Percentiles rank a stretch among this genome's conserved stretches.
phyloP scores from a whole-genome alignment of 805 yeast species.

The Yarrowia sp. region DNA sequence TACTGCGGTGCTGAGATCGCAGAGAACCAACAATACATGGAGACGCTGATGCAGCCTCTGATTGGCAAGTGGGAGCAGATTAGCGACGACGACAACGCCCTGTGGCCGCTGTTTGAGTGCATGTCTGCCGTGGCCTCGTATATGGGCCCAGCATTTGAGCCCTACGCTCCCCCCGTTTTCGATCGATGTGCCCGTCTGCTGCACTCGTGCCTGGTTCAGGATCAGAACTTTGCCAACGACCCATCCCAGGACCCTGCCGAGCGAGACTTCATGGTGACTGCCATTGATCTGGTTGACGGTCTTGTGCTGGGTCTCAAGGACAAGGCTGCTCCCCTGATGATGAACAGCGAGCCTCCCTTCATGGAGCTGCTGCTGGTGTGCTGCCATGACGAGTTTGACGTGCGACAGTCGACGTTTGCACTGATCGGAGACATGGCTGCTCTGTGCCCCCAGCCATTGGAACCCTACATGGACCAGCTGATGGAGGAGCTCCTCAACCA shows the following conservation, averaged over 20 bases:
- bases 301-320: constrained; percentile 80
- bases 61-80: constrained; percentile 74
- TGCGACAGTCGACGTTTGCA: constrained; percentile 91
- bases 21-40: constrained; percentile 51
- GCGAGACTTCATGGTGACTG: constrained; percentile 83
- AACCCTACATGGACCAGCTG: constrained; percentile 37
- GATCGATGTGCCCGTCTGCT: constrained; percentile 71
- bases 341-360: constrained; percentile 40
- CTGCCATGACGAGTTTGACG: constrained; percentile 76
- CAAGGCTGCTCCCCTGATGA: constrained; percentile 55
- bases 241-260: constrained; percentile 68
- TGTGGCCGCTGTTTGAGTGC: constrained; percentile 92
- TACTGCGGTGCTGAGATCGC: constrained; percentile 59
- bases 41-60: constrained; percentile 72
- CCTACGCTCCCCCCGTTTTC: constrained; percentile 84
- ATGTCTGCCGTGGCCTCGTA: constrained; percentile 88
- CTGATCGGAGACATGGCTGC: constrained; percentile 80
- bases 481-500: constrained; percentile 53
- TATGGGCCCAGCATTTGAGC: constrained; percentile 78
- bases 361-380: constrained; percentile 64
- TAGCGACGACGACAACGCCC: constrained; percentile 72
- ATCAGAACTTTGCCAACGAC: constrained; percentile 58
- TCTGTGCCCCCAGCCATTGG: constrained; percentile 29
- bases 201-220: constrained; percentile 61
- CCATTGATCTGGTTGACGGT: constrained; percentile 89